phyloP scores from a whole-genome alignment of 1,284 basidiomycete genomes.

The Phlebopus sp. region DNA sequence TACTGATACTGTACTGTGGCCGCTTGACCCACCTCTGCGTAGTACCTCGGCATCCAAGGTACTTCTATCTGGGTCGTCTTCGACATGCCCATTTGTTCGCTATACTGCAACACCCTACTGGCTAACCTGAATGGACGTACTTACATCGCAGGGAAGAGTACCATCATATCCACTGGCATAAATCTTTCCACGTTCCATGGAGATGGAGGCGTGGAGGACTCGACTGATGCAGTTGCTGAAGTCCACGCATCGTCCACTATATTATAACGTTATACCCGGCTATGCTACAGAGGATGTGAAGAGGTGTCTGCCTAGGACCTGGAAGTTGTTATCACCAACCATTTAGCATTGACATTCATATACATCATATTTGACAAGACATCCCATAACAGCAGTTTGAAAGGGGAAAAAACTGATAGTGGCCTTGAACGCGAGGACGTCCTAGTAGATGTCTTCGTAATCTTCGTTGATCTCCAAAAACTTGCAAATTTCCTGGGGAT shows the following conservation, averaged over 20 bases:
- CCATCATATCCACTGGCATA: not conserved
- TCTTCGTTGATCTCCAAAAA: constrained; percentile 67
- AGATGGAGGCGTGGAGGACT: not conserved
- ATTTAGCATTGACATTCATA: too few species aligned
- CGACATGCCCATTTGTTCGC: constrained; percentile 19
- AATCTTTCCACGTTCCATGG: not conserved
- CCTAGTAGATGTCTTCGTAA: constrained; percentile 68
- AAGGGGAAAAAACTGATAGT: too few species aligned
- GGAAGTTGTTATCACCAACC: too few species aligned
- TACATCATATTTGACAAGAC: too few species aligned
- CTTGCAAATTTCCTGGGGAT: constrained; percentile 57
- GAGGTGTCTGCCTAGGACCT: too few species aligned
- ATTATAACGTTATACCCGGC: not conserved
- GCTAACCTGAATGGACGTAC: constrained; percentile 16
- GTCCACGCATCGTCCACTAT: not conserved
- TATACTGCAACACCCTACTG: constrained; percentile 22
- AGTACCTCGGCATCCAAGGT: constrained; percentile 15
- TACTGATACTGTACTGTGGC: too few species aligned
- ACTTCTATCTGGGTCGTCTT: constrained; percentile 14
- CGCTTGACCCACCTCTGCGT: not conserved
- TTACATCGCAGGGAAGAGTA: not conserved
- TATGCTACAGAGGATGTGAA: too few species aligned
- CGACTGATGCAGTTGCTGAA: not conserved
- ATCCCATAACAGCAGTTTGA: too few species aligned
- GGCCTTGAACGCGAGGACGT: too few species aligned